These are phyloP conservation scores for Luvunga scandens DNA, from an alignment of 345 rosid genomes.

Conservation along the genomic window DNA sequence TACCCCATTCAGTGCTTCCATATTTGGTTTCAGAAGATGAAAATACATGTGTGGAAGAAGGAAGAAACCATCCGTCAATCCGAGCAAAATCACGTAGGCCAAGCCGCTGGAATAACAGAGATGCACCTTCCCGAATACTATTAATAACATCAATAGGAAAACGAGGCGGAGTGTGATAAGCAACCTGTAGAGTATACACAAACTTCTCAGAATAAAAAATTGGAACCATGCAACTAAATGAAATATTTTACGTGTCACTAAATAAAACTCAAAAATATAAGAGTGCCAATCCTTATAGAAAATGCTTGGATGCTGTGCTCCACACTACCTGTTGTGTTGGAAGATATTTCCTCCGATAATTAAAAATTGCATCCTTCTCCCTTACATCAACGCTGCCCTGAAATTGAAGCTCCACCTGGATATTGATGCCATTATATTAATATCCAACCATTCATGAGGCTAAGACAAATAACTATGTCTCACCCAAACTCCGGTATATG, in stretches of 20 bases:
- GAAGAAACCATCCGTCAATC: slow-evolving; percentile 95
- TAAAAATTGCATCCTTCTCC: slow-evolving; percentile 78
- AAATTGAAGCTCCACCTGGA: slow-evolving; percentile 87
- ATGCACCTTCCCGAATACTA: slow-evolving; percentile 78
- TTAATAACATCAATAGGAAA: slow-evolving; percentile 70
- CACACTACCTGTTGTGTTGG: slow-evolving; percentile 85
- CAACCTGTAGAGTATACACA: slow-evolving; percentile 54
- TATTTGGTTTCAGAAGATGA: slow-evolving; percentile 41
- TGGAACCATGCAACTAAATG: slow-evolving; percentile 3
- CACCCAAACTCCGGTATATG: neutral
- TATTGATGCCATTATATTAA: slow-evolving; percentile 22
- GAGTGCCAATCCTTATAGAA: slow-evolving; percentile 6
- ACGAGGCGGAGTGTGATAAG: slow-evolving; percentile 95
- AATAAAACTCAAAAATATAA: neutral
- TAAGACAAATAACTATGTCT: neutral
- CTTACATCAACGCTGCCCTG: slow-evolving; percentile 54
- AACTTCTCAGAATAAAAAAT: slow-evolving; percentile 15
- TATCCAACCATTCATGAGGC: slow-evolving; percentile 11
- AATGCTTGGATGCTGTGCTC: slow-evolving; percentile 9
- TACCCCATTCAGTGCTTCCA: slow-evolving; percentile 46
- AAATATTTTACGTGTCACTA: neutral
- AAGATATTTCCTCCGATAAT: slow-evolving; percentile 90
- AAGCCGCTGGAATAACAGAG: slow-evolving; percentile 67
- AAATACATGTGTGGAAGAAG: slow-evolving; percentile 38
- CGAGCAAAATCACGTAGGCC: slow-evolving; percentile 89